phyloP scores from a whole-genome alignment of 2,329 filamentous ascomycete species.

The Arthrobotrys sinensis region DNA sequence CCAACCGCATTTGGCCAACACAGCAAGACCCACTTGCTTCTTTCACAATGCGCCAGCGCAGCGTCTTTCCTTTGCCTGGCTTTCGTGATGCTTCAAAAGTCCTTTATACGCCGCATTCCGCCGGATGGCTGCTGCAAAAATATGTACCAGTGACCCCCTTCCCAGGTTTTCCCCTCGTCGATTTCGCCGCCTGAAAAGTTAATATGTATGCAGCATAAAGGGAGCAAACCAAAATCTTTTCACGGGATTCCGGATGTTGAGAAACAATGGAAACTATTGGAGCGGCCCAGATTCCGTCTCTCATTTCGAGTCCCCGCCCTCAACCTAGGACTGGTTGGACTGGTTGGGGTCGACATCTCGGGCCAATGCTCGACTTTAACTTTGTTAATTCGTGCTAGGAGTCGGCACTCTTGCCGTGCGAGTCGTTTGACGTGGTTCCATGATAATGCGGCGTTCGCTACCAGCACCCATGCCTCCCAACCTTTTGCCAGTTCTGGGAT shows the following conservation, averaged over 20 bases:
- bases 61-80: conserved; percentile 10
- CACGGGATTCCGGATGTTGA: conserved; percentile 24
- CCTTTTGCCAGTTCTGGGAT: conserved; percentile 58
- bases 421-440: conserved; percentile 60
- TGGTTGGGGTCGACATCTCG: conserved; percentile 44
- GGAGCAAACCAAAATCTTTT: conserved; percentile 32
- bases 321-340: conserved; percentile 41
- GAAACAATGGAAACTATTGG: conserved; percentile 28
- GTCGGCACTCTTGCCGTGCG: conserved; percentile 51
- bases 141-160: conserved; percentile 33
- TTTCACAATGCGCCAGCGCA: conserved; percentile 43
- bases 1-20: conserved; percentile 54
- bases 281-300: conserved; percentile 31
- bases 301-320: conserved; percentile 22
- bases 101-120: conserved; percentile 50
- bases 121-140: conserved; percentile 36
- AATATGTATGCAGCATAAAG: conserved; percentile 36
- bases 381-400: conserved; percentile 21
- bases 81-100: conserved; percentile 32
- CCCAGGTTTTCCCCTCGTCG: conserved; percentile 23
- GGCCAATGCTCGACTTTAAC: conserved; percentile 27
- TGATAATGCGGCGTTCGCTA: conserved; percentile 58
- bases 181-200: conserved; percentile 26
- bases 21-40: conserved; percentile 48
- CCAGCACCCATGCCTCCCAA: conserved; percentile 56